phyloP scores from a whole-genome alignment of 1,139 yeast species.

The Diutina rugosa region DNA sequence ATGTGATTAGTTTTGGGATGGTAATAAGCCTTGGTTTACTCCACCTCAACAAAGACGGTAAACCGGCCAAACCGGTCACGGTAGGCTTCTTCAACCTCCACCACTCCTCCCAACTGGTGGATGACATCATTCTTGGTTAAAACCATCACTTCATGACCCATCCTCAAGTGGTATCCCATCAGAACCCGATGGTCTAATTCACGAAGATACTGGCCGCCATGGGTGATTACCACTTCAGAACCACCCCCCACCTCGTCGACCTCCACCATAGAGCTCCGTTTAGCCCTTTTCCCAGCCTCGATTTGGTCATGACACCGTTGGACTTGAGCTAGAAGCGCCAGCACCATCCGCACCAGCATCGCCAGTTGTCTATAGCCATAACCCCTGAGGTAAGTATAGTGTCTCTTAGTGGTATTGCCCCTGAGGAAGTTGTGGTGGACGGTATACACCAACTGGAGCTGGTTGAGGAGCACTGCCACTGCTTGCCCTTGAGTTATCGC shows the following conservation, averaged over 20 bases:
- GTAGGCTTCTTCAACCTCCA: not conserved
- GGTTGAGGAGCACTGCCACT: conserved; percentile 17
- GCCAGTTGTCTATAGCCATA: not conserved
- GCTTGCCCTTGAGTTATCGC: conserved; percentile 6
- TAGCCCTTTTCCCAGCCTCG: not conserved
- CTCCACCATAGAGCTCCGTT: not conserved
- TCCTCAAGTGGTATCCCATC: not conserved
- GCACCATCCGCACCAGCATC: not conserved
- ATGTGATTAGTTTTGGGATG: too few species aligned
- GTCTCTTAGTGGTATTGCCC: not conserved
- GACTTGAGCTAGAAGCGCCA: not conserved
- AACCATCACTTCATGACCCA: not conserved
- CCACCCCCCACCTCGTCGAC: too few species aligned
- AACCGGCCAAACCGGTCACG: not conserved
- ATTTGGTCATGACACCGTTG: not conserved
- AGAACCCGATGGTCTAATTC: not conserved
- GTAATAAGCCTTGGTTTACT: too few species aligned
- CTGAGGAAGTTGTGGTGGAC: conserved; percentile 9
- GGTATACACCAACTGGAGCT: conserved; percentile 22
- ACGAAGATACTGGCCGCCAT: not conserved
- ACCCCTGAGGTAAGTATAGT: not conserved
- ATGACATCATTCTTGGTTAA: not conserved
- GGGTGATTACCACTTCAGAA: not conserved
- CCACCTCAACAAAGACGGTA: not conserved
- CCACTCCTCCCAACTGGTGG: not conserved